Base-by-base conservation (phyloP, 106 monocot species). In the Allium fistulosum region DNA sequence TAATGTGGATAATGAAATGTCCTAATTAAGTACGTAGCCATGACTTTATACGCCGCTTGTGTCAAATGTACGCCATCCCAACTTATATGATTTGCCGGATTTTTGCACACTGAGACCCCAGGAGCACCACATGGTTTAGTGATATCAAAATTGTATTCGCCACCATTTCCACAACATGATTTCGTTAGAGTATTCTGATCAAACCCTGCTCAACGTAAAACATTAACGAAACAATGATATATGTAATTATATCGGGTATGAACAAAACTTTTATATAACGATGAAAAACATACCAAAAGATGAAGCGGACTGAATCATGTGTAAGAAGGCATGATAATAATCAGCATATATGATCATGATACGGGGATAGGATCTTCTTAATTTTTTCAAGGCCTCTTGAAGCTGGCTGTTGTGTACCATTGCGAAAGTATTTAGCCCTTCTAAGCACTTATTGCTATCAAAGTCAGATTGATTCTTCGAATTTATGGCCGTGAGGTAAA, bases 11-110 rank as follows among this genome's bases (percentile, higher is more conserved):
- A 57, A 11, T 57, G 57, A 16, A 57, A 57, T 11, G 57, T 16
- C 16, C 57, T 57, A 16, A 57, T 57, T 3, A 57, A 16, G 9
- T 13, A 4, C 12, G 57, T 11, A 4, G 84, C 69, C 17, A 84
- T 77, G 15, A 70, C 48, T 14, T 46, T 26, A 46, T 80, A 74
- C 7, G 77, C 80, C 0, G 74, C 77, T 63, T 85, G 79, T 0
- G 85, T 85, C 65, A 85, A 26, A 74, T 85, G 85, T 53, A 82
- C 61, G 18, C 82, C 82, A 15, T 82, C 82, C 82, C 82, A 82
- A 61, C 74, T 82, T 0, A 82, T 62, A 53, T 66, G 48, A 18
- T 71, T 75, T n/a, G 59, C 50, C 4, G 82, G 82, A 28, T 78
- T 51, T 3, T 70, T 6, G 65, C 82, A 82, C 0, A 56, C 22